Evolutionary conservation across 495 filamentous ascomycete genomes (phyloP).

Genomic region (Talaromyces adpressus): DNA sequence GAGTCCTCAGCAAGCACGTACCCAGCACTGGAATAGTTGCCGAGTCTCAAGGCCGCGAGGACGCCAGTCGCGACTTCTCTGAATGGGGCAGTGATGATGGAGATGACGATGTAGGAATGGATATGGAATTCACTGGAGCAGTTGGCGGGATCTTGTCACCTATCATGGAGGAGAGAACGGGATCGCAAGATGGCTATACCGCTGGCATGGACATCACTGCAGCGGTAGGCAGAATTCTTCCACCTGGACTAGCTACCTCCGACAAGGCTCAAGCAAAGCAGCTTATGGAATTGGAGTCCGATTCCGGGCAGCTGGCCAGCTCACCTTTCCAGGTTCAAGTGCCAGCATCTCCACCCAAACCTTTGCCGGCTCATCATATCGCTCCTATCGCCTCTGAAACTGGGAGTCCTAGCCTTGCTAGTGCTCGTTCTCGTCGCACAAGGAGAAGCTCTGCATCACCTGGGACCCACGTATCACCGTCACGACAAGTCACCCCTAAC

Average conservation of each 20-base stretch:
- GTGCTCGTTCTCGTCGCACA: slow-evolving; percentile 44
- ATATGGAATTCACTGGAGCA: slow-evolving; percentile 70
- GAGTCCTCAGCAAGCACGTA: slow-evolving; percentile 42
- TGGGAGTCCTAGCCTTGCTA: slow-evolving; percentile 52
- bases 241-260: slow-evolving; percentile 26
- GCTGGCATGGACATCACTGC: slow-evolving; percentile 55
- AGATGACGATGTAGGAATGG: slow-evolving; percentile 34
- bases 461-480: slow-evolving; percentile 15
- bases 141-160: slow-evolving; percentile 59
- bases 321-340: slow-evolving; percentile 45
- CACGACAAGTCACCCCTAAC: slow-evolving; percentile 25
- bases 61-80: slow-evolving; percentile 17
- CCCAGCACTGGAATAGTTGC: slow-evolving; percentile 11
- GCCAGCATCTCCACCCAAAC: slow-evolving; percentile 23
- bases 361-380: slow-evolving; percentile 25
- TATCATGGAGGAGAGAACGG: slow-evolving; percentile 24
- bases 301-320: slow-evolving; percentile 46
- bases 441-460: slow-evolving; percentile 37
- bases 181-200: slow-evolving; percentile 39
- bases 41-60: slow-evolving; percentile 20
- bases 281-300: slow-evolving; percentile 52
- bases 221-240: slow-evolving; percentile 50
- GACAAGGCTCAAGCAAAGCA: slow-evolving; percentile 46
- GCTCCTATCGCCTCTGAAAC: slow-evolving; percentile 47
- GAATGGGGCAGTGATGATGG: slow-evolving; percentile 26